Evolutionary conservation across 2,329 filamentous ascomycete species (phyloP), one percentile per base, ranked within the genome.

Genomic region (Clarireedia paspali): DNA sequence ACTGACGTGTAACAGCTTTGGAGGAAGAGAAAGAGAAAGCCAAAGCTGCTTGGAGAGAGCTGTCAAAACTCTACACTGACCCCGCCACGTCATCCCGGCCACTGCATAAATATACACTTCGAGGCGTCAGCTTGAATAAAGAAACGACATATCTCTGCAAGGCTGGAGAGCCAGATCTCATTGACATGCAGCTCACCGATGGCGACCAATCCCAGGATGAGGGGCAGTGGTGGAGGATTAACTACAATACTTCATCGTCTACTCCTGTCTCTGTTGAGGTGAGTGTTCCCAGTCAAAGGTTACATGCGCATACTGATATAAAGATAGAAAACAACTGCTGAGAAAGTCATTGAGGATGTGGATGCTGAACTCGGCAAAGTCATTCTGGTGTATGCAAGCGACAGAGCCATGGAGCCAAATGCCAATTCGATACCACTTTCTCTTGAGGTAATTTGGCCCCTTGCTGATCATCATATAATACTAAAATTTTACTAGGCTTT

Each of bases 211-310:
- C 65, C 4, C 60, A 47, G 6, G 60, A 55, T 12, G 46, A 59
- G 15, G 78, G 81, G 52, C 79, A 81, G 63, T 83, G 80, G 80
- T 83, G 80, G 80, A 75, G 74, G 60, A 68, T 82, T 47, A 70
- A 74, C 38, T 79, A 75, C 59, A 65, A 67, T 23, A 64, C 70
- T 12, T 63, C 68, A 15, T 72, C 72, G 10, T 62, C 70, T 5
- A 68, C 71, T 48, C 74, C 77, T n/a, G 70, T 77, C 27, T 74
- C 71, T 60, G 70, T 75, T 15, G 76, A 81, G 73, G 79, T 81
- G 71, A 50, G 71, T 44, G 12, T 26, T n/a, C 15, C 9, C 23
- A 27, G 14, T 42, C 4, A n/a, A 30, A 42, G 15, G 20, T 26
- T 6, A 12, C n/a, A 45, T 9, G 14, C 26, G 5, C 10, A 17